Evolutionary conservation across 495 filamentous ascomycete genomes (phyloP).

Genomic region (Hypoxylon fragiforme): DNA sequence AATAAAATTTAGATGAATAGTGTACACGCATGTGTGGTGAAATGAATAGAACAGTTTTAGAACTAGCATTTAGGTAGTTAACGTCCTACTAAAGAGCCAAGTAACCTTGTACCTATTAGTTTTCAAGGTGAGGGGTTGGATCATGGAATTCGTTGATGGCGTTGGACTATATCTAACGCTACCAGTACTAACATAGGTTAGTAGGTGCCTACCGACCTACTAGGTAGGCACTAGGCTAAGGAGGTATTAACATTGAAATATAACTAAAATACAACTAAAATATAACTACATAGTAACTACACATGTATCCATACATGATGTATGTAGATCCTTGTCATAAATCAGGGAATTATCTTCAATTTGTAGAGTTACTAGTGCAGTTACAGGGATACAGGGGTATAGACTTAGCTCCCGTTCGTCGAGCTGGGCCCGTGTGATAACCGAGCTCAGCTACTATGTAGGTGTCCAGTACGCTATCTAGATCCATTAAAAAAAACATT

Average conservation of each 20-base stretch:
- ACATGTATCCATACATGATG: too few relatives aligned
- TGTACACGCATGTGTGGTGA: too few relatives aligned
- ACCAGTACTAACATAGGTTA: conserved; percentile 19
- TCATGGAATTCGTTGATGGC: conserved; percentile 30
- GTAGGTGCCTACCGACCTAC: too few relatives aligned
- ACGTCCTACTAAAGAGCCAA: conserved; percentile 22
- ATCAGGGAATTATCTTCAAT: not conserved
- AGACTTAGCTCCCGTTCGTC: not conserved
- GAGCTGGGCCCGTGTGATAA: not conserved
- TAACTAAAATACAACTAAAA: conserved; percentile 19
- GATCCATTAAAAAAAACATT: too few relatives aligned
- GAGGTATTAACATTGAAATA: conserved; percentile 18
- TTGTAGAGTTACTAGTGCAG: not conserved
- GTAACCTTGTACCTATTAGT: too few relatives aligned
- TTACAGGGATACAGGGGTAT: not conserved
- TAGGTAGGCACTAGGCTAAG: not conserved
- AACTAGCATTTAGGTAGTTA: too few relatives aligned
- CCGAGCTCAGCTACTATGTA: not conserved
- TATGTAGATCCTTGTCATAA: not conserved
- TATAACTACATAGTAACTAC: not conserved
- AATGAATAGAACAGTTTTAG: conserved; percentile 23
- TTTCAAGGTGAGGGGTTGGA: conserved; percentile 30
- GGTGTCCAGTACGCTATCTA: too few relatives aligned
- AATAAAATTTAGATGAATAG: conserved; percentile 24
- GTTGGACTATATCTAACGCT: conserved; percentile 22